These are phyloP conservation scores for Pyrus pyrifolia DNA, from an alignment of 306 rosid genomes.

Conservation along the genomic window DNA sequence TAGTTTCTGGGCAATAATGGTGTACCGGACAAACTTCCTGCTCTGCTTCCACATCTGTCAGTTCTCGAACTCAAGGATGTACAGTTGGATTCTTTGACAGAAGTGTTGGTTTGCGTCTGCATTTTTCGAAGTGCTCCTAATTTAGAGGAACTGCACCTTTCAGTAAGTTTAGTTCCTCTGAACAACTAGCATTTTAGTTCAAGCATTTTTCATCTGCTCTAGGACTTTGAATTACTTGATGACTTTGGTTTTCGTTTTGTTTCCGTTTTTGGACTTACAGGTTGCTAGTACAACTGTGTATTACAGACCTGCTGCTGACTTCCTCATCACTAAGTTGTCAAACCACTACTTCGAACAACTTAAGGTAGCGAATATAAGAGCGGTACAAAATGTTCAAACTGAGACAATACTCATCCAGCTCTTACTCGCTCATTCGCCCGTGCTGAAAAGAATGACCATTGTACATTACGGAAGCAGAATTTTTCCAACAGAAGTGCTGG, in stretches of 20 bases:
- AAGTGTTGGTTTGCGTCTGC: slow-evolving; percentile 2
- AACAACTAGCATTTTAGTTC: not conserved
- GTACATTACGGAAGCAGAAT: not conserved
- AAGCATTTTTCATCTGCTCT: not conserved
- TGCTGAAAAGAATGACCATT: slow-evolving; percentile 6
- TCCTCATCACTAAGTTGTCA: not conserved
- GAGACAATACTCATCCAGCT: not conserved
- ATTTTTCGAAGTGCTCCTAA: slow-evolving; percentile 25
- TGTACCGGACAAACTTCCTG: slow-evolving; percentile 17
- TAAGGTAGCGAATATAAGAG: slow-evolving; percentile 8
- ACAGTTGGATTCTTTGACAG: not conserved
- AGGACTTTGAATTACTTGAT: not conserved
- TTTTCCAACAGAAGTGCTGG: not conserved
- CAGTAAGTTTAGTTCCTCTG: slow-evolving; percentile 12
- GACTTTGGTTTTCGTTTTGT: not conserved
- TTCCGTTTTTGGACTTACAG: not conserved
- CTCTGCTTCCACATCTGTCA: slow-evolving; percentile 7
- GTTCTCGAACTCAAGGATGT: slow-evolving; percentile 10
- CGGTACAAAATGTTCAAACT: not conserved
- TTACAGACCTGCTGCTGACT: not conserved
- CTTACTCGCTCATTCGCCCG: slow-evolving; percentile 8
- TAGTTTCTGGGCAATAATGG: slow-evolving; percentile 4
- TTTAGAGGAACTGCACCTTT: slow-evolving; percentile 18
- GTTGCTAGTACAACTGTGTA: not conserved
- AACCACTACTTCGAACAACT: slow-evolving; percentile 5